Evolutionary conservation across 345 rosid genomes (phyloP), one percentile per base, ranked within the genome.

Genomic region (Raphanus sativus): DNA sequence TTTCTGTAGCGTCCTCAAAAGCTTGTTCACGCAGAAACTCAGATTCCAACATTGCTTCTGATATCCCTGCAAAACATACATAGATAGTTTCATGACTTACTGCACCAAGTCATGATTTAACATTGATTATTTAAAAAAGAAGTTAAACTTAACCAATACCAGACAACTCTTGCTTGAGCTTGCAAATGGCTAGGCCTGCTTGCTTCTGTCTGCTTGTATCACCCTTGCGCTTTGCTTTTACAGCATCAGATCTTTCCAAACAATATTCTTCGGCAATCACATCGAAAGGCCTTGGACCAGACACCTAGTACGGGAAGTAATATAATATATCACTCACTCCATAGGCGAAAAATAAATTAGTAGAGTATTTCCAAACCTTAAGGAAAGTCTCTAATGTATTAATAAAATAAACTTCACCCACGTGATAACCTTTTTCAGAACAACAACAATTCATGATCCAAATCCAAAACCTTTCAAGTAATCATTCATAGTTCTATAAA

Each of bases 151-250:
- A 52, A 90, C 96, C 97, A 84, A 28, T 28, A 89, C 89, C 89
- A 79, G 92, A 82, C 77, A 93, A 82, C 81, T 93, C 97, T 81
- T 88, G 92, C 89, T 93, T 93, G 78, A 93, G 90, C 84, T 86
- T 83, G 76, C 88, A 86, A 75, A 93, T 90, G 25, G 78, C 77
- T 65, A 69, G 75, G 75, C 97, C 92, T 28, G 92, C 91, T 77
- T 70, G 82, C 65, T 85, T 91, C 84, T 91, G 92, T 42, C 86
- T 81, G 42, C 71, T 85, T 81, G 86, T 91, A 82, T 93, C 94
- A 68, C 83, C 72, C 32, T 79, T 86, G 62, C 83, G 88, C 85
- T 93, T 93, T 75, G 98, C 96, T 79, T 80, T 82, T 76, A 86
- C 33, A 77, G 97, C 98, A 71, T 93, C 89, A 52, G 75, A 74